Evolutionary conservation across 495 filamentous ascomycete species (phyloP), one percentile per base, ranked within the genome.

Genomic region (Cryomyces antarcticus): DNA sequence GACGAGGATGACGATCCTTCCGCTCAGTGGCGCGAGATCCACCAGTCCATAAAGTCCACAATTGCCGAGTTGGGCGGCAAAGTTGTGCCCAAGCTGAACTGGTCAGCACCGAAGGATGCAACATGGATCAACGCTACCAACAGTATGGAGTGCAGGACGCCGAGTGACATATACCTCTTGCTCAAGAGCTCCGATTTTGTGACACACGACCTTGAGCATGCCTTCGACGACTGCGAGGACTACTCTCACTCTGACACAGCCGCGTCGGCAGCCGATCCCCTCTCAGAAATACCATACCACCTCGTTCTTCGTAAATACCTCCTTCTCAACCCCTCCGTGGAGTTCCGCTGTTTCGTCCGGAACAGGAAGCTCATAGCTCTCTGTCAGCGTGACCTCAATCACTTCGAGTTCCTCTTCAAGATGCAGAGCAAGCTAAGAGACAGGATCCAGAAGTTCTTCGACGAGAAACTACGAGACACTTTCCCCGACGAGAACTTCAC

Each of bases 71-170:
- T 95, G 0, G 83, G 80, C 30, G 88, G 89, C 45, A 74, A 73
- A 30, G 86, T 86, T 0, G 72, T 75, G 0, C 92, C 92, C 3
- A 99, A 99, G 54, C 66, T 99, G 27, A 94, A 96, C 66, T 99
- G 89, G 89, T 93, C 86, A 29, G 74, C 82, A 4, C 89, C 89
- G 0, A 95, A 95, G 58, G 89, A 99, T 56, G 92, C 89, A 6
- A 82, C 80, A n/a, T 95, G 83, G 75, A 96, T 97, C 62, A 72
- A 71, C 10, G 76, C 82, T 1, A 84, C 82, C 28, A 96, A 96
- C 52, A 87, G 78, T 31, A 75, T 92, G 52, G 82, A 93, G 57
- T 99, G 89, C 61, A 72, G 72, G 0, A 74, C 72, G 1, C 70
- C 89, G 0, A 87, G 87, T 50, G 89, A 99, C 52, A 72, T 99